phyloP scores from a whole-genome alignment of 1,284 basidiomycete species.

The Amylostereum chailletii region DNA sequence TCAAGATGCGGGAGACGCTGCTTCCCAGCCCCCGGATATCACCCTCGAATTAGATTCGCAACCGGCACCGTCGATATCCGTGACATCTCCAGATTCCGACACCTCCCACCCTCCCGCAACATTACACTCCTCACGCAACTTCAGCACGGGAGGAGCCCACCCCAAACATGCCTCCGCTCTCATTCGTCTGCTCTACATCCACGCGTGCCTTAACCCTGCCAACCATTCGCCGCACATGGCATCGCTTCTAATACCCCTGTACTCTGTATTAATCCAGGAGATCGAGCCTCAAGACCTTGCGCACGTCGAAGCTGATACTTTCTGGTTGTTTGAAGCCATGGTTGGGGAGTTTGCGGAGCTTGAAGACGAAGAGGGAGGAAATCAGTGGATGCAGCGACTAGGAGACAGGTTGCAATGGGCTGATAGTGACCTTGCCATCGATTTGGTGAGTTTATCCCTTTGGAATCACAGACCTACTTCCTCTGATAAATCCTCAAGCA shows the following conservation, averaged over 20 bases:
- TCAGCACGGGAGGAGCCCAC: constrained; percentile 39
- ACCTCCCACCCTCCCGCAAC: constrained; percentile 32
- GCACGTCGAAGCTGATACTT: constrained; percentile 71
- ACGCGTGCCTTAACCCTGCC: constrained; percentile 65
- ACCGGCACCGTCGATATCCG: constrained; percentile 30
- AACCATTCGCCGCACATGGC: constrained; percentile 58
- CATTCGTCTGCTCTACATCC: constrained; percentile 64
- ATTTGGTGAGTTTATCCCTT: constrained; percentile 38
- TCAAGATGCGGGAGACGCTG: constrained; percentile 14
- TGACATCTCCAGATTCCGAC: constrained; percentile 22
- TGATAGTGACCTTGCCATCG: constrained; percentile 52
- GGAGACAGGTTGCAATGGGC: constrained; percentile 56
- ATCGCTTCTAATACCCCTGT: constrained; percentile 61
- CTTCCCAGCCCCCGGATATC: constrained; percentile 9
- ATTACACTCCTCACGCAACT: constrained; percentile 40
- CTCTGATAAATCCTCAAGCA: constrained; percentile 25
- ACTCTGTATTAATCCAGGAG: constrained; percentile 52
- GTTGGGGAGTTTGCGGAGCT: constrained; percentile 65
- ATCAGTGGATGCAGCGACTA: constrained; percentile 54
- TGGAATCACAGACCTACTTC: not conserved
- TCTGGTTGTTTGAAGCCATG: constrained; percentile 73
- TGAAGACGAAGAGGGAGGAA: constrained; percentile 54
- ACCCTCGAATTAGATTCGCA: constrained; percentile 11
- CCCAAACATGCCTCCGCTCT: constrained; percentile 56
- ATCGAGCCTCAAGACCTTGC: constrained; percentile 48